phyloP scores from a whole-genome alignment of 371 early-diverging fungal genomes.

The Mortierella sp. region DNA sequence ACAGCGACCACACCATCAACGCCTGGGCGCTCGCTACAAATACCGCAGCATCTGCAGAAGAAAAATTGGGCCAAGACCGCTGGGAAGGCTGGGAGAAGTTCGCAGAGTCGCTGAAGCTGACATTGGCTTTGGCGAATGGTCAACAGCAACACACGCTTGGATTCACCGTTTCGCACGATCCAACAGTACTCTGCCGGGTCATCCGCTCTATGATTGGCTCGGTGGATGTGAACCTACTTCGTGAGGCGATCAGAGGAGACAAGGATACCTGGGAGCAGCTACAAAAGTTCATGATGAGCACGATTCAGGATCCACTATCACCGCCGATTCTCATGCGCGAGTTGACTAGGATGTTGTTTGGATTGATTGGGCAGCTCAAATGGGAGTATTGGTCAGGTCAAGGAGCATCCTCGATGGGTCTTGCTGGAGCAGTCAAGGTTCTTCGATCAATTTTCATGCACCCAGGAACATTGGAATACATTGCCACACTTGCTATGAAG shows the following conservation, averaged over 20 bases:
- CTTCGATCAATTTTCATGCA: slow-evolving; percentile 22
- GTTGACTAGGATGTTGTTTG: slow-evolving; percentile 24
- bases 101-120: slow-evolving; percentile 20
- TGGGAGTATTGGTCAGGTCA: slow-evolving; percentile 36
- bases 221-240: slow-evolving; percentile 28
- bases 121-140: slow-evolving; percentile 20
- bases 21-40: slow-evolving; percentile 39
- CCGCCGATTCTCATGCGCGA: slow-evolving; percentile 26
- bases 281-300: slow-evolving; percentile 4
- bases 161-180: slow-evolving; percentile 26
- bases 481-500: slow-evolving; percentile 8
- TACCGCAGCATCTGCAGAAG: slow-evolving; percentile 18
- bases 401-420: background rate
- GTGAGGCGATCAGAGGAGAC: slow-evolving; percentile 8
- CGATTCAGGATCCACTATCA: slow-evolving; percentile 18
- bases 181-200: slow-evolving; percentile 24
- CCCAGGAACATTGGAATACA: slow-evolving; percentile 21
- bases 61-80: slow-evolving; percentile 22
- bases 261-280: slow-evolving; percentile 19
- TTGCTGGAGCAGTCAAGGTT: slow-evolving; percentile 16
- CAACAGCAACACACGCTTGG: background rate
- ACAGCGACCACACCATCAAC: slow-evolving; percentile 25
- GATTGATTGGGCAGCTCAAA: slow-evolving; percentile 27
- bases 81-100: slow-evolving; percentile 54
- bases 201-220: slow-evolving; percentile 32